These are phyloP conservation scores for Heritiera fomes DNA, from an alignment of 345 rosid species.

Conservation along the genomic window DNA sequence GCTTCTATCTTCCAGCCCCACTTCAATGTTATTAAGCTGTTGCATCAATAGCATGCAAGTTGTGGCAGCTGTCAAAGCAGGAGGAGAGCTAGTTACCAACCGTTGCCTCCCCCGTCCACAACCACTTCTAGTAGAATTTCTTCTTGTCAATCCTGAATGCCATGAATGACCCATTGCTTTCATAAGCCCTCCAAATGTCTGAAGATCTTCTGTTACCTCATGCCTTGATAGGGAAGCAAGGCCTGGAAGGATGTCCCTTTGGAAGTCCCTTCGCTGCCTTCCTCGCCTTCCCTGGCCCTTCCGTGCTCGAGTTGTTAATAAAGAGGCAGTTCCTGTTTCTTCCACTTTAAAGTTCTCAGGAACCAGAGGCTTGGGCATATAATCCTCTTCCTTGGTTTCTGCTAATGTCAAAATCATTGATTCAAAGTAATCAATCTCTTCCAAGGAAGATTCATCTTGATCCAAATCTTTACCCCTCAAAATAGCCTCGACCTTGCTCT, in stretches of 20 bases:
- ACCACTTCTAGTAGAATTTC: slow-evolving; percentile 71
- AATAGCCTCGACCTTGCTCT: slow-evolving; percentile 41
- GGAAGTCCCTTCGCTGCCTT: slow-evolving; percentile 91
- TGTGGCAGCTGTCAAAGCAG: slow-evolving; percentile 36
- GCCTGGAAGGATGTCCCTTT: slow-evolving; percentile 94
- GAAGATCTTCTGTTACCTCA: slow-evolving; percentile 90
- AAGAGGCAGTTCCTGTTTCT: slow-evolving; percentile 33
- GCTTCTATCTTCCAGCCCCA: slow-evolving; percentile 59
- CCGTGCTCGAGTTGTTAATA: slow-evolving; percentile 48
- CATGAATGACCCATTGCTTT: slow-evolving; percentile 68
- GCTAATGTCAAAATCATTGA: slow-evolving; percentile 63
- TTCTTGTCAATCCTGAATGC: slow-evolving; percentile 66
- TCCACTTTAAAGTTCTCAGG: slow-evolving; percentile 54
- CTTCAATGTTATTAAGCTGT: slow-evolving; percentile 44
- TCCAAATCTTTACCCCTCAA: slow-evolving; percentile 33
- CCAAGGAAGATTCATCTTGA: slow-evolving; percentile 40
- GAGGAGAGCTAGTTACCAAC: slow-evolving; percentile 35
- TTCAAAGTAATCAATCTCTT: slow-evolving; percentile 73
- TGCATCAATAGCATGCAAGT: slow-evolving; percentile 51
- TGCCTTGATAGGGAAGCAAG: slow-evolving; percentile 79
- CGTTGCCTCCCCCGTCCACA: slow-evolving; percentile 67
- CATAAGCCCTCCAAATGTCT: slow-evolving; percentile 82
- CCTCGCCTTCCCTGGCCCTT: slow-evolving; percentile 85
- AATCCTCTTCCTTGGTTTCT: slow-evolving; percentile 70
- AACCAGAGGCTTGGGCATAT: slow-evolving; percentile 71